These are phyloP conservation scores for Trichophaea hybrida DNA, from an alignment of 2,329 filamentous ascomycete species.

Conservation along the genomic window DNA sequence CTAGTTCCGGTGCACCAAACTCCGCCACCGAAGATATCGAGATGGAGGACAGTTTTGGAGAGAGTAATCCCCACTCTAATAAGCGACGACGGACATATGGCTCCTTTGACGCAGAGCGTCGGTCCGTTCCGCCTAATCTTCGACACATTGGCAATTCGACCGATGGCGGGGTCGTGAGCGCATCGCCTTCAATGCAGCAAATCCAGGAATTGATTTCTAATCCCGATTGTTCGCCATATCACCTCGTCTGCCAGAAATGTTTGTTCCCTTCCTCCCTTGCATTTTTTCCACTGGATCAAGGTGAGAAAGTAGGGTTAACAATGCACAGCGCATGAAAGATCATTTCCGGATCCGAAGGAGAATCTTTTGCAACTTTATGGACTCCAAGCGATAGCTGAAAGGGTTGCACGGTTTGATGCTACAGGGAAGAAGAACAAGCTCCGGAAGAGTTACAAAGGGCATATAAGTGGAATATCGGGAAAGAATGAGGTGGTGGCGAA, in stretches of 20 bases:
- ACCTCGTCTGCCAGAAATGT: constrained; percentile 28
- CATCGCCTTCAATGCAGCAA: constrained; percentile 16
- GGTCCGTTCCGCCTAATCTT: constrained; percentile 14
- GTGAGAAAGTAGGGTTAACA: constrained; percentile 23
- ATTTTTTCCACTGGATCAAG: background rate
- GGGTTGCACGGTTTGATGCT: constrained; percentile 38
- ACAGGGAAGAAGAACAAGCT: constrained; percentile 42
- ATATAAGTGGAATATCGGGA: constrained; percentile 38
- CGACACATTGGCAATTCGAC: constrained; percentile 8
- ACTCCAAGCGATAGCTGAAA: constrained; percentile 35
- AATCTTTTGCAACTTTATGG: constrained; percentile 39
- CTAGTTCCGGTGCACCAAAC: constrained; percentile 29
- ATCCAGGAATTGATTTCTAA: constrained; percentile 20
- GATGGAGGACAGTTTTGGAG: constrained; percentile 16
- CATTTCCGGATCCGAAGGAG: constrained; percentile 36
- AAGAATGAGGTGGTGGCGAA: constrained; percentile 33
- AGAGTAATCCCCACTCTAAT: constrained; percentile 9
- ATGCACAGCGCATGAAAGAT: constrained; percentile 29
- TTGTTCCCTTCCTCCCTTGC: constrained; percentile 27
- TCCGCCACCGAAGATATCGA: constrained; percentile 20
- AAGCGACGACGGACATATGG: constrained; percentile 18
- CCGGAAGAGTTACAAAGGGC: constrained; percentile 41
- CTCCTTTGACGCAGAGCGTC: constrained; percentile 10
- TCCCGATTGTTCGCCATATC: constrained; percentile 22
- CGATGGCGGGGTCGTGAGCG: constrained; percentile 9